Evolutionary conservation across 352 stramenopile genomes (phyloP).

Genomic region (Lagenidium giganteum): DNA sequence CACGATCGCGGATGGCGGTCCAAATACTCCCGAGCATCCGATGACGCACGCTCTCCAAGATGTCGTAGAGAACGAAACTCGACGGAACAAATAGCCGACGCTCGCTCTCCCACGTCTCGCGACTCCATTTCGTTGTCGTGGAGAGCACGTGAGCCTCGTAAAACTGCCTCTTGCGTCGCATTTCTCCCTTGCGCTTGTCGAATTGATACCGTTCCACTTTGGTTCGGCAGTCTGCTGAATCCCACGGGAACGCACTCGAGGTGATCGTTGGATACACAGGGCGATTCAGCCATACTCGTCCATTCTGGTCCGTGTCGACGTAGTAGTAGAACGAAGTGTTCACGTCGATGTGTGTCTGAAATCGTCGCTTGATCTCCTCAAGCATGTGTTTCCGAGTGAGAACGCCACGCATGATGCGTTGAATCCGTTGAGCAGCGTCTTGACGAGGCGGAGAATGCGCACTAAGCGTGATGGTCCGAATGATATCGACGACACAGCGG

Average conservation of each 20-base stretch:
- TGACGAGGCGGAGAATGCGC: conserved; percentile 23
- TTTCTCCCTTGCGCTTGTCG: conserved; percentile 24
- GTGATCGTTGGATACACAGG: conserved; percentile 31
- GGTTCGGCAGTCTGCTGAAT: conserved; percentile 30
- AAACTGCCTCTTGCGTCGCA: conserved; percentile 37
- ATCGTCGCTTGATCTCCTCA: conserved; percentile 29
- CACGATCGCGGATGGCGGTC: conserved; percentile 24
- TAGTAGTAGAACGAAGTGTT: conserved; percentile 59
- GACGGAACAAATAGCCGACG: conserved; percentile 20
- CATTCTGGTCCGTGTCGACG: conserved; percentile 27
- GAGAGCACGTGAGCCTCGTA: conserved; percentile 19
- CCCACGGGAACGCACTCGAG: conserved; percentile 30
- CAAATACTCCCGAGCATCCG: conserved; percentile 47
- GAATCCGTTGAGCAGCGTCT: conserved; percentile 54
- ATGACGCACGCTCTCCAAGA: conserved; percentile 33
- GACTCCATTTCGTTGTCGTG: not conserved
- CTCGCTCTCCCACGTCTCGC: not conserved
- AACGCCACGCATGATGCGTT: conserved; percentile 39
- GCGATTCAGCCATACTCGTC: conserved; percentile 29
- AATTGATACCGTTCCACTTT: conserved; percentile 47
- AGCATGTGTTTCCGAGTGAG: conserved; percentile 32
- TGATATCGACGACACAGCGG: conserved; percentile 39
- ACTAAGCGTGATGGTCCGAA: conserved; percentile 21
- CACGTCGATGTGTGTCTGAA: conserved; percentile 30
- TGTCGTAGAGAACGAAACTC: conserved; percentile 36